These are phyloP conservation scores for Prunella vulgaris DNA, from an alignment of 257 asterid species.

Conservation along the genomic window DNA sequence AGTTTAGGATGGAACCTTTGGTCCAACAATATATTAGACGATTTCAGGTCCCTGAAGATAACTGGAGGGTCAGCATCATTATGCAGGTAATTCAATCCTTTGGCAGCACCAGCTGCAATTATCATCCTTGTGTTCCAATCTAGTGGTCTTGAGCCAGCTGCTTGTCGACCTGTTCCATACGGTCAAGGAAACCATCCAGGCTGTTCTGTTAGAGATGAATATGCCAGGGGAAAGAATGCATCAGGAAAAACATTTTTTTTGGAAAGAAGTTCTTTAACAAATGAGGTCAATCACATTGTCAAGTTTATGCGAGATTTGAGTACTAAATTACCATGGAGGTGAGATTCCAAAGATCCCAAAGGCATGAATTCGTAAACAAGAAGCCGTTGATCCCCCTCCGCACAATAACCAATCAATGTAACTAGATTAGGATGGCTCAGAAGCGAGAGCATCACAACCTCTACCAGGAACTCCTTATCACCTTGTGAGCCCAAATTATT, in stretches of 20 bases:
- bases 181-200: too few species aligned
- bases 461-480: conserved; percentile 45
- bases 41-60: conserved; percentile 77
- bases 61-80: conserved; percentile 60
- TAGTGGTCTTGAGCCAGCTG: neutral
- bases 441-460: conserved; percentile 47
- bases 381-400: conserved; percentile 47
- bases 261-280: neutral
- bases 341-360: conserved; percentile 42
- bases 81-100: conserved; percentile 76
- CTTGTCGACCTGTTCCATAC: neutral
- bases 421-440: conserved; percentile 48
- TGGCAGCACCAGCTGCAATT: conserved; percentile 81
- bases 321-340: conserved; percentile 49
- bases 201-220: too few species aligned
- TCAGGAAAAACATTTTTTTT: too few species aligned
- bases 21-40: conserved; percentile 69
- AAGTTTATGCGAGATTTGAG: too few species aligned
- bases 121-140: conserved; percentile 78
- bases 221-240: too few species aligned
- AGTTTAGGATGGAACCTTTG: conserved; percentile 60
- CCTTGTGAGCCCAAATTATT: conserved; percentile 49
- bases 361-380: conserved; percentile 49
- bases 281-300: too few species aligned
- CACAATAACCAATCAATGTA: conserved; percentile 42